Percentiles rank a stretch among this genome's conserved stretches.
Evolutionary conservation across 495 filamentous ascomycete species (phyloP).

Genomic region (Lepraria neglecta): DNA sequence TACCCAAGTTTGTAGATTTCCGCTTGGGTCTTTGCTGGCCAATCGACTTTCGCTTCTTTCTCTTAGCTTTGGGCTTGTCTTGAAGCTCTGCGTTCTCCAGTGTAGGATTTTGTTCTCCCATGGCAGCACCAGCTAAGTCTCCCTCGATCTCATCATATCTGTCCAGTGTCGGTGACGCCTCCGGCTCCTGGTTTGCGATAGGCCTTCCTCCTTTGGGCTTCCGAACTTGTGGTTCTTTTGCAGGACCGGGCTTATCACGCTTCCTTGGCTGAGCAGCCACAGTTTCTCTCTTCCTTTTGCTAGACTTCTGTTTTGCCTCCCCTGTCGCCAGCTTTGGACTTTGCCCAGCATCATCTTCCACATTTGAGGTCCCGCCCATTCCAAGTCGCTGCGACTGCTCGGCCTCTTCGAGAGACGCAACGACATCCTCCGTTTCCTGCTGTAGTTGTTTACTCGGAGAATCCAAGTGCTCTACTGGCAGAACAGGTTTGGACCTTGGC

Average conservation of each 20-base stretch:
- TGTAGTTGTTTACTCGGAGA: not conserved
- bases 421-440: not conserved
- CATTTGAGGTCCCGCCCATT: not conserved
- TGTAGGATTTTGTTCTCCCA: not conserved
- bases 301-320: not conserved
- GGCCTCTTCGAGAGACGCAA: not conserved
- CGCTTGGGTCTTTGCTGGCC: slow-evolving; percentile 21
- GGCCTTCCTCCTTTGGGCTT: not conserved
- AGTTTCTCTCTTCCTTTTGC: slow-evolving; percentile 8
- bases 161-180: not conserved
- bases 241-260: not conserved
- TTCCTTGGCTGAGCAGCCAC: slow-evolving; percentile 11
- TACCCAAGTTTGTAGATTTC: slow-evolving; percentile 11
- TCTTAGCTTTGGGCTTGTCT: not conserved
- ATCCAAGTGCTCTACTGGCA: not conserved
- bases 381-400: not conserved
- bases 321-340: not conserved
- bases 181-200: not conserved
- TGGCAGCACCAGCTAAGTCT: not conserved
- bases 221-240: not conserved
- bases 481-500: not conserved
- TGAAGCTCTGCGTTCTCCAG: not conserved
- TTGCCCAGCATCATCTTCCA: not conserved
- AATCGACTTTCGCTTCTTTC: slow-evolving; percentile 26
- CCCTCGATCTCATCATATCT: not conserved